Conservation (phyloP, 1,284 basidiomycete genomes). For the Ustilago trichophora region DNA sequence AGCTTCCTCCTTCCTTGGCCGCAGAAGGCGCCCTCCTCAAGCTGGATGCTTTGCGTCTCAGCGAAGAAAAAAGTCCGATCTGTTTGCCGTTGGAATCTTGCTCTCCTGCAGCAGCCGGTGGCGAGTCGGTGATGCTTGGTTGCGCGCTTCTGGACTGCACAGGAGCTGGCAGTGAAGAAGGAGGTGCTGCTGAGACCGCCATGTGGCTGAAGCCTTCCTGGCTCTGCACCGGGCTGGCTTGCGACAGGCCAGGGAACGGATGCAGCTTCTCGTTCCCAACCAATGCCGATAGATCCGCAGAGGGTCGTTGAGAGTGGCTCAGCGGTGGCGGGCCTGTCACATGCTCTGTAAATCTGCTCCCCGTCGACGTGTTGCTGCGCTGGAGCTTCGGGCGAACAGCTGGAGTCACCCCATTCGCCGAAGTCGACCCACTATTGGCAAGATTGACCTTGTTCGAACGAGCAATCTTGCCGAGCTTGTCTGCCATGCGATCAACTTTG, state of each 20-base stretch:
- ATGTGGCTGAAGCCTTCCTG: slow-evolving; percentile 23
- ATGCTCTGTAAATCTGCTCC: slow-evolving; percentile 30
- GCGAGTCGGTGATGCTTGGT: neutral
- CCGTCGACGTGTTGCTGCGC: slow-evolving; percentile 6
- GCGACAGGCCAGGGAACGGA: slow-evolving; percentile 49
- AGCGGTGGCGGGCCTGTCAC: neutral
- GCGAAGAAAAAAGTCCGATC: slow-evolving; percentile 43
- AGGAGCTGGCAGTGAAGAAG: neutral
- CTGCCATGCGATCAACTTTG: slow-evolving; percentile 45
- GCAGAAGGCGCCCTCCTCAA: slow-evolving; percentile 28
- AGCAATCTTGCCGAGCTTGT: slow-evolving; percentile 39
- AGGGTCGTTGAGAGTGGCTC: slow-evolving; percentile 23
- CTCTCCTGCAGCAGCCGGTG: neutral
- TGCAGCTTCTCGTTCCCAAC: slow-evolving; percentile 46
- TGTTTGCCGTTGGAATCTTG: slow-evolving; percentile 23
- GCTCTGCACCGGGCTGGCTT: slow-evolving; percentile 20
- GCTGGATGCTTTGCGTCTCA: slow-evolving; percentile 50
- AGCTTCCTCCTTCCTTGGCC: slow-evolving; percentile 15
- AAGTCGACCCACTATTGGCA: no score
- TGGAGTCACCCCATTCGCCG: neutral
- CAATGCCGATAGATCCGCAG: slow-evolving; percentile 22
- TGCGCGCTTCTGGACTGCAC: neutral
- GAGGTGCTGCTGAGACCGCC: slow-evolving; percentile 9
- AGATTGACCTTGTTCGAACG: slow-evolving; percentile 16
- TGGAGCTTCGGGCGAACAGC: slow-evolving; percentile 4